Evolutionary conservation across 345 rosid genomes (phyloP).

Genomic region (Euphorbia lathyris): DNA sequence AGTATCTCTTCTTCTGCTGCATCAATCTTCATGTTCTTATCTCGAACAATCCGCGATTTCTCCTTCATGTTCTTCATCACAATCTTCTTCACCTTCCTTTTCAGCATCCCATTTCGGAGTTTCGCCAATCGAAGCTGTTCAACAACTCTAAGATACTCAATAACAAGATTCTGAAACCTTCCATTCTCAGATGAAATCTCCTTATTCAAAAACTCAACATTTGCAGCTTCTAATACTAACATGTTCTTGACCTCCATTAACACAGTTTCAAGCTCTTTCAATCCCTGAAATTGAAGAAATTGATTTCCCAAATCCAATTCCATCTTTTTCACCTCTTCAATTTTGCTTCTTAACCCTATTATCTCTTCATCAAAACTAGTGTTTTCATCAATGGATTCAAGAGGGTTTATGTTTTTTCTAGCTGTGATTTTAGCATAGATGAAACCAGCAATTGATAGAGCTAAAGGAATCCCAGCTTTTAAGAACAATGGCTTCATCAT

Average conservation of each 20-base stretch:
- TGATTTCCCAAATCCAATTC: constrained; percentile 40
- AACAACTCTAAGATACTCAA: constrained; percentile 33
- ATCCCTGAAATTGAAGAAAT: constrained; percentile 42
- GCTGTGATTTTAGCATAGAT: constrained; percentile 43
- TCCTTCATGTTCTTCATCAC: constrained; percentile 35
- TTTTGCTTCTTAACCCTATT: constrained; percentile 27
- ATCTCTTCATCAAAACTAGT: constrained; percentile 30
- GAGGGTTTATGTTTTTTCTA: constrained; percentile 23
- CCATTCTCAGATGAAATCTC: constrained; percentile 46
- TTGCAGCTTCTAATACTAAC: constrained; percentile 39
- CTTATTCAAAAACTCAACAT: constrained; percentile 39
- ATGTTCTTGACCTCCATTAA: constrained; percentile 48
- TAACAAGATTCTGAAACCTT: constrained; percentile 36
- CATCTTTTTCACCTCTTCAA: constrained; percentile 50
- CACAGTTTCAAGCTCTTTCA: constrained; percentile 56
- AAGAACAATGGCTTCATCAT: constrained; percentile 54
- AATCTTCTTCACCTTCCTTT: constrained; percentile 43
- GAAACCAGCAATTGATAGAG: constrained; percentile 61
- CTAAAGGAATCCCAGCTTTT: constrained; percentile 62
- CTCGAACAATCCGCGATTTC: constrained; percentile 28
- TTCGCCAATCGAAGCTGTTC: constrained; percentile 38
- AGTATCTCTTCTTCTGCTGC: constrained; percentile 38
- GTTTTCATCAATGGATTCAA: no score
- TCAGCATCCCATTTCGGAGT: constrained; percentile 44
- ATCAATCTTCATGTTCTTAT: constrained; percentile 33